Conservation (phyloP, 371 early-diverging fungal genomes). For the Batrachochytrium dendrobatidis region DNA sequence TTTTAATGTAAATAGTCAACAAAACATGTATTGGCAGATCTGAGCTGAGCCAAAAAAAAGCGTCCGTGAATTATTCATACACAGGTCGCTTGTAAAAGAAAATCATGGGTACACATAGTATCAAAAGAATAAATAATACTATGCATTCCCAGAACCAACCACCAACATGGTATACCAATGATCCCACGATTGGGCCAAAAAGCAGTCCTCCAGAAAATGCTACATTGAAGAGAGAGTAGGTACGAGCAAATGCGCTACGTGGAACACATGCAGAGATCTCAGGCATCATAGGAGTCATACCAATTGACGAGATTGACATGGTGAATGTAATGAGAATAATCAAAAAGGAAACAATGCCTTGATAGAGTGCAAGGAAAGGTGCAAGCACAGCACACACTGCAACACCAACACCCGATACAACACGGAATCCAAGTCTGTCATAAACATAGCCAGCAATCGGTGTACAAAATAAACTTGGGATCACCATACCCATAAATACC, state of each 20-base stretch:
- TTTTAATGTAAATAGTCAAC: too few relatives aligned
- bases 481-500: conserved; percentile 53
- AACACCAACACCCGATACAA: conserved; percentile 47
- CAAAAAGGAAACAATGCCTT: not conserved
- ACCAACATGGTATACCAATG: not conserved
- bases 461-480: conserved; percentile 51
- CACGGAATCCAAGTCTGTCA: conserved; percentile 48
- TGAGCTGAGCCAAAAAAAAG: too few relatives aligned
- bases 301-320: not conserved
- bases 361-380: not conserved
- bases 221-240: conserved; percentile 15
- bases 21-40: too few relatives aligned
- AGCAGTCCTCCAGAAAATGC: conserved; percentile 12
- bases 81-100: not conserved
- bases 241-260: not conserved
- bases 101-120: not conserved
- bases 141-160: conserved; percentile 4
- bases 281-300: not conserved
- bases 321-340: not conserved
- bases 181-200: conserved; percentile 14
- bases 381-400: conserved; percentile 3
- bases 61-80: too few relatives aligned
- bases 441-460: conserved; percentile 54
- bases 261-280: not conserved
- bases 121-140: not conserved